Evolutionary conservation across 345 rosid genomes (phyloP).

Genomic region (Aurinia saxatilis): DNA sequence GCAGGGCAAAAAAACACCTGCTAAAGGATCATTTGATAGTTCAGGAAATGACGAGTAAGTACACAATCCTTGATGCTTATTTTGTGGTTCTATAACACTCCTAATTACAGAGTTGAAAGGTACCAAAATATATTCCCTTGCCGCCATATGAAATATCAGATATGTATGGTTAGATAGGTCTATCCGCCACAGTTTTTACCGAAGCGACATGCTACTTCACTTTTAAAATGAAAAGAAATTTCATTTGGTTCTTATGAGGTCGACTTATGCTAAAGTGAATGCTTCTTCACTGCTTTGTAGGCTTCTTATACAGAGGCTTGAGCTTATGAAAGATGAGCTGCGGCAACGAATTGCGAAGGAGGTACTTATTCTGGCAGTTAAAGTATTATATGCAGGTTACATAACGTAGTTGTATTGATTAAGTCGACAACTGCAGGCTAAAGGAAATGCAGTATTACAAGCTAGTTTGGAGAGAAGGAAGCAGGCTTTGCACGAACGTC

Average conservation of each 20-base stretch:
- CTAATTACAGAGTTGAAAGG: neutral
- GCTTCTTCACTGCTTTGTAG: conserved; percentile 33
- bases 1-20: conserved; percentile 51
- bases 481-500: conserved; percentile 98
- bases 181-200: neutral
- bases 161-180: neutral
- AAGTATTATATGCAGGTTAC: neutral
- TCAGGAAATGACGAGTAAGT: conserved; percentile 98
- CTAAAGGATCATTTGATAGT: conserved; percentile 80
- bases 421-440: conserved; percentile 45
- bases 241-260: neutral
- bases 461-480: conserved; percentile 98
- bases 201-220: neutral
- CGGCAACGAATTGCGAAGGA: conserved; percentile 95
- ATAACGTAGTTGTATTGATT: conserved; percentile 22
- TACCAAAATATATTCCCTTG: neutral
- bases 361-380: conserved; percentile 38
- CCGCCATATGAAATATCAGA: neutral
- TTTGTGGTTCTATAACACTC: neutral
- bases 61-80: conserved; percentile 6
- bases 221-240: neutral
- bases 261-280: neutral
- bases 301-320: conserved; percentile 95
- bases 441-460: conserved; percentile 95
- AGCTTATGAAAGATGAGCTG: conserved; percentile 88